These are phyloP conservation scores for Nitzschia putrida DNA, from an alignment of 108 stramenopile species.

Conservation along the genomic window DNA sequence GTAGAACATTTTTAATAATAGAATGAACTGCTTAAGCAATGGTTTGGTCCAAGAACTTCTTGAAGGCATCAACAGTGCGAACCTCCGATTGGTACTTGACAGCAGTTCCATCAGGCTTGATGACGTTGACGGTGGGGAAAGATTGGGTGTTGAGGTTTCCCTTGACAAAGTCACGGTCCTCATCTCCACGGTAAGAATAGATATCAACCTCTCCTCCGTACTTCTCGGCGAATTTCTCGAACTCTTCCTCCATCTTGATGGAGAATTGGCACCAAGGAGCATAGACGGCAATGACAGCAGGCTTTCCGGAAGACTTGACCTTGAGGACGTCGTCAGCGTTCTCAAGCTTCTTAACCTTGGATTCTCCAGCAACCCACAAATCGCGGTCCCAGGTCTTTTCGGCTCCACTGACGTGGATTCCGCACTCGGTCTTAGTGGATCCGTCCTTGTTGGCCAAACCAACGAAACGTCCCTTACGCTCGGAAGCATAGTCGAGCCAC, in stretches of 20 bases:
- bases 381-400: slow-evolving; percentile 91
- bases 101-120: slow-evolving; percentile 82
- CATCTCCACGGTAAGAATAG: slow-evolving; percentile 90
- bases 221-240: slow-evolving; percentile 66
- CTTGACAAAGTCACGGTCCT: slow-evolving; percentile 87
- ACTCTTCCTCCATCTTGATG: slow-evolving; percentile 85
- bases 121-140: slow-evolving; percentile 91
- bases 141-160: slow-evolving; percentile 84
- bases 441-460: slow-evolving; percentile 95
- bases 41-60: slow-evolving; percentile 59
- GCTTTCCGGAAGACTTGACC: slow-evolving; percentile 67
- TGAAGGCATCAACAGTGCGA: slow-evolving; percentile 74
- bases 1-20: too few relatives aligned
- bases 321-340: slow-evolving; percentile 68
- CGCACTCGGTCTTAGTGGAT: slow-evolving; percentile 97
- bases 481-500: slow-evolving; percentile 95
- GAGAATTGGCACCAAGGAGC: slow-evolving; percentile 94
- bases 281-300: slow-evolving; percentile 84
- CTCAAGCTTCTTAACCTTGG: slow-evolving; percentile 73
- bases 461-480: slow-evolving; percentile 95
- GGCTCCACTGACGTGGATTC: slow-evolving; percentile 92
- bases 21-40: slow-evolving; percentile 22
- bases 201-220: slow-evolving; percentile 59
- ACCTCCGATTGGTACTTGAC: slow-evolving; percentile 91
- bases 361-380: slow-evolving; percentile 72